A percentile compares a stretch with the other conserved stretches of the same genome.
Conservation (phyloP, 1,284 basidiomycete species). For the Grifola frondosa region DNA sequence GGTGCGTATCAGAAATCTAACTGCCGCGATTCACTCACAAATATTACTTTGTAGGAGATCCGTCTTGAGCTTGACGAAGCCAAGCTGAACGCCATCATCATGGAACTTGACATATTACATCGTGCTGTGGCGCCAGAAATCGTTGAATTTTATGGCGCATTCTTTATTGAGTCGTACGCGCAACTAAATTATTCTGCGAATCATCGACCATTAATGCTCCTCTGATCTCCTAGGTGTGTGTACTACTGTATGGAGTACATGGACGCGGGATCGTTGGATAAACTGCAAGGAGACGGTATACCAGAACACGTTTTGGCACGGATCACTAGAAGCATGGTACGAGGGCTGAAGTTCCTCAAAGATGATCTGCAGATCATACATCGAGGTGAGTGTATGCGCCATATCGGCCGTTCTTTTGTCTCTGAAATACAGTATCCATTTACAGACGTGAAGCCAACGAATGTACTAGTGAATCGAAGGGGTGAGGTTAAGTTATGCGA, state of each 20-base stretch:
- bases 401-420: background rate
- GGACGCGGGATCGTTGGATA: constrained; percentile 95
- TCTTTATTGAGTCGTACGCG: constrained; percentile 95
- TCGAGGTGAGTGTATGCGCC: constrained; percentile 63
- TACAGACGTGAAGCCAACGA: constrained; percentile 92
- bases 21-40: background rate
- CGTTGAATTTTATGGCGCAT: constrained; percentile 98
- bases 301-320: constrained; percentile 87
- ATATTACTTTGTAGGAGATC: constrained; percentile 72
- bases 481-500: constrained; percentile 96
- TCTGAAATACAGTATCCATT: background rate
- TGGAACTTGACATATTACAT: constrained; percentile 98
- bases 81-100: constrained; percentile 95
- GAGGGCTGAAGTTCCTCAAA: constrained; percentile 94
- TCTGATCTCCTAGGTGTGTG: too few relatives aligned
- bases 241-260: constrained; percentile 99
- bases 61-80: constrained; percentile 95
- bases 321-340: constrained; percentile 82
- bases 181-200: background rate
- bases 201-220: background rate
- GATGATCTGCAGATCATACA: constrained; percentile 97
- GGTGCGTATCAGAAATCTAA: constrained; percentile 42
- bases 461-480: constrained; percentile 87
- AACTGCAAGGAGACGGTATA: constrained; percentile 69
- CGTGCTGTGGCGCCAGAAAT: constrained; percentile 90